A percentile compares a stretch with the other conserved stretches of the same genome.
These are phyloP conservation scores for Dunaliella salina DNA, from an alignment of 163 green algal species.

Conservation along the genomic window DNA sequence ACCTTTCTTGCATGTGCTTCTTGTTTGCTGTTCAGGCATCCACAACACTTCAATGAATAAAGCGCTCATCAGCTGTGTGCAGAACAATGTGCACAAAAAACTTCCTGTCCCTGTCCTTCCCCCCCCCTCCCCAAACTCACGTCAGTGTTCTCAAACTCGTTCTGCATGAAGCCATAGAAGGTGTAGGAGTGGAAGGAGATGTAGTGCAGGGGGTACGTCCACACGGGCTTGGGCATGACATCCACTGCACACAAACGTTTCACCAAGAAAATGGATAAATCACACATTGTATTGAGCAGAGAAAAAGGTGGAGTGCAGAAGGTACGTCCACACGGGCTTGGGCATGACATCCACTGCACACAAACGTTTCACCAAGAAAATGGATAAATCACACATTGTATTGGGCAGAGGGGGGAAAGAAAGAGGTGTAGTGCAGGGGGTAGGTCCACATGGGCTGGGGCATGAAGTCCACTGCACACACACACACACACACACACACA, in stretches of 20 bases:
- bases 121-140: background rate
- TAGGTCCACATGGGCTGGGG: conserved; percentile 60
- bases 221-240: conserved; percentile 53
- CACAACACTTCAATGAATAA: too few relatives aligned
- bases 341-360: conserved; percentile 40
- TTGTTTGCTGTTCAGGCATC: too few relatives aligned
- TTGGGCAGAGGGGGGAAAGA: too few relatives aligned
- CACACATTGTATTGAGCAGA: too few relatives aligned
- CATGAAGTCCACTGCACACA: conserved; percentile 28
- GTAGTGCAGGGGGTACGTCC: conserved; percentile 64
- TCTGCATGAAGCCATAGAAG: conserved; percentile 47
- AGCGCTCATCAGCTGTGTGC: too few relatives aligned
- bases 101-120: too few relatives aligned
- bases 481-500: too few relatives aligned
- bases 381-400: too few relatives aligned
- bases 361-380: too few relatives aligned
- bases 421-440: conserved; percentile 64
- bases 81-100: too few relatives aligned
- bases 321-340: conserved; percentile 58
- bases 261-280: too few relatives aligned
- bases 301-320: conserved; percentile 60
- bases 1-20: too few relatives aligned
- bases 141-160: conserved; percentile 38
- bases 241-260: background rate
- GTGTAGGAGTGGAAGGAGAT: conserved; percentile 61